phyloP scores from a whole-genome alignment of 2,329 filamentous ascomycete species.

The Monascus ruber region DNA sequence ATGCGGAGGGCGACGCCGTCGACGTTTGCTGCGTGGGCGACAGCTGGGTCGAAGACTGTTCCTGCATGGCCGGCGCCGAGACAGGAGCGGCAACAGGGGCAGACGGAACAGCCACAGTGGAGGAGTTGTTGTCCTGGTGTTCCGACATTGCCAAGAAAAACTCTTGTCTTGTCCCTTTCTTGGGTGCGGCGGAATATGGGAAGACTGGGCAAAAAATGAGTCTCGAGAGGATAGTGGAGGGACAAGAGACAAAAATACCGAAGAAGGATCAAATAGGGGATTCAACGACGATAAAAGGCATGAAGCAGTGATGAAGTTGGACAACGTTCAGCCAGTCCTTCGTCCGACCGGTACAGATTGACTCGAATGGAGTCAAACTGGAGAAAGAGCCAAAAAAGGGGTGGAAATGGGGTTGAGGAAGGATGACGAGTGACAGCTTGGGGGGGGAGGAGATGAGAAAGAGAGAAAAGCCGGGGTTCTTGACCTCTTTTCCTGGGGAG shows the following conservation, averaged over 20 bases:
- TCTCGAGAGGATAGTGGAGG: background rate
- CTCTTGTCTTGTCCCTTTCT: constrained; percentile 18
- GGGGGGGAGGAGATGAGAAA: constrained; percentile 1
- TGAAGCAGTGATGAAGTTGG: too few species aligned
- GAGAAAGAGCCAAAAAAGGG: background rate
- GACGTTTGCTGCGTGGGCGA: constrained; percentile 12
- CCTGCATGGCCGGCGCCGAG: constrained; percentile 14
- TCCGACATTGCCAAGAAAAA: constrained; percentile 33
- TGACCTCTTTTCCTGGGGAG: constrained; percentile 2
- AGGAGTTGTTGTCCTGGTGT: constrained; percentile 17
- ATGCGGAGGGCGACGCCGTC: constrained; percentile 16
- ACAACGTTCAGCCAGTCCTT: too few species aligned
- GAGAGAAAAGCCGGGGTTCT: constrained; percentile 11
- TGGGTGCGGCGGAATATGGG: constrained; percentile 17
- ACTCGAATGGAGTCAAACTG: too few species aligned
- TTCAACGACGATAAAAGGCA: too few species aligned
- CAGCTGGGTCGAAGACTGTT: constrained; percentile 11
- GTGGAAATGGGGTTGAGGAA: background rate
- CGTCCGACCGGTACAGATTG: too few species aligned
- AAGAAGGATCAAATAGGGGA: too few species aligned
- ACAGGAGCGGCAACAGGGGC: constrained; percentile 15
- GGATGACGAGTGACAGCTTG: background rate
- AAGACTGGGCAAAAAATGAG: constrained; percentile 1
- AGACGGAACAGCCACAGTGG: constrained; percentile 9
- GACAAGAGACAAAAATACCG: background rate